Conservation (phyloP, 2,329 filamentous ascomycete species). For the Chaetomiaceae sp. region DNA sequence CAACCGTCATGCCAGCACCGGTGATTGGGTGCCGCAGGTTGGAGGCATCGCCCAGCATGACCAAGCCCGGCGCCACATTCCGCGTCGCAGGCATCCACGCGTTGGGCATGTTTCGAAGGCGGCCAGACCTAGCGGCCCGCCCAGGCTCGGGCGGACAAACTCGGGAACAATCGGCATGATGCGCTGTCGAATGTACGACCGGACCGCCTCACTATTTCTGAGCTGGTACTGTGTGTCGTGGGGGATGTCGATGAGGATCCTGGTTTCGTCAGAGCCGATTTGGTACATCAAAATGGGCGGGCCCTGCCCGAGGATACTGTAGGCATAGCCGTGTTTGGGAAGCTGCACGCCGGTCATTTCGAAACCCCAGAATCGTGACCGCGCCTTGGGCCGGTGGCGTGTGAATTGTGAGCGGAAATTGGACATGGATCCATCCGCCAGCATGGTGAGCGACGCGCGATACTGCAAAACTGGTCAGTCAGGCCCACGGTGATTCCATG, state of each 20-base stretch:
- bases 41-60: conserved; percentile 10
- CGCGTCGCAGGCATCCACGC: conserved; percentile 7
- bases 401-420: conserved; percentile 13
- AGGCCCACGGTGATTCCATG: background rate
- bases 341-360: conserved; percentile 5
- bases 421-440: conserved; percentile 10
- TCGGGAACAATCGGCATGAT: conserved; percentile 2
- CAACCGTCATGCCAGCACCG: conserved; percentile 13
- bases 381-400: conserved; percentile 1
- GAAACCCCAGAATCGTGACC: conserved; percentile 12
- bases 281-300: conserved; percentile 12
- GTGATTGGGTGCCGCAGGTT: conserved; percentile 15
- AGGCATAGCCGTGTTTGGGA: conserved; percentile 7
- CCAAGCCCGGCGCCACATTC: conserved; percentile 7
- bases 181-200: conserved; percentile 2
- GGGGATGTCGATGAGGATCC: conserved; percentile 13
- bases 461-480: background rate
- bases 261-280: conserved; percentile 1
- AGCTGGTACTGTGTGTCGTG: background rate
- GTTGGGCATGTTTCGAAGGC: conserved; percentile 13
- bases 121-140: background rate
- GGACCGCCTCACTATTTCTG: background rate
- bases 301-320: conserved; percentile 4
- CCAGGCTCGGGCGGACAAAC: conserved; percentile 1
- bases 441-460: conserved; percentile 5